Conservation (phyloP, 2,329 filamentous ascomycete species). For the Ophiostoma sp. region DNA sequence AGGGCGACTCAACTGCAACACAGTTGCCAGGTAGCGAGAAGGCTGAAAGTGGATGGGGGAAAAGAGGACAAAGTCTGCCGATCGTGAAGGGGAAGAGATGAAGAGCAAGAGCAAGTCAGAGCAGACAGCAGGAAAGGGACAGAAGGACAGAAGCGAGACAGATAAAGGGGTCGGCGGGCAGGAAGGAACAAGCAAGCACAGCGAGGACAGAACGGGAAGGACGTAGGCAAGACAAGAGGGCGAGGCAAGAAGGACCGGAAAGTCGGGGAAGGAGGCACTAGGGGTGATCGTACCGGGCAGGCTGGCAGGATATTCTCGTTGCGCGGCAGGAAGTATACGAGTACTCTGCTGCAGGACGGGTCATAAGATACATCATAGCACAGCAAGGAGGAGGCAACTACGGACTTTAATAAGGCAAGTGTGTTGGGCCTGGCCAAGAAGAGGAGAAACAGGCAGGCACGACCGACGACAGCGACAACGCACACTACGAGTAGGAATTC, state of each 20-base stretch:
- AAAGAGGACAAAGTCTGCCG: conserved; percentile 10
- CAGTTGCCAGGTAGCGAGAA: conserved; percentile 20
- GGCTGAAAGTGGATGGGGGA: conserved; percentile 15
- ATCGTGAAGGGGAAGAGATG: background rate
- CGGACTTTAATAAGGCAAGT: background rate
- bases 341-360: background rate
- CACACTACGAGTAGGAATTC: background rate
- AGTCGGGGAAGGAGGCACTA: conserved; percentile 2
- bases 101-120: background rate
- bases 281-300: background rate
- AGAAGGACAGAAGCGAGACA: too few relatives aligned
- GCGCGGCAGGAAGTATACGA: too few relatives aligned
- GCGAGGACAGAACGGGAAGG: conserved; percentile 1
- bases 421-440: conserved; percentile 6
- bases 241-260: conserved; percentile 9
- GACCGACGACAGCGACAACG: background rate
- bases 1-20: background rate
- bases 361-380: background rate
- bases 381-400: too few relatives aligned
- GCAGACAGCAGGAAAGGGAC: background rate
- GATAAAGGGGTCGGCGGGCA: background rate
- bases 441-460: conserved; percentile 12
- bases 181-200: background rate
- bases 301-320: background rate
- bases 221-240: conserved; percentile 1